Evolutionary conservation across 2,329 filamentous ascomycete species (phyloP).

Genomic region (Lachnellula arida): DNA sequence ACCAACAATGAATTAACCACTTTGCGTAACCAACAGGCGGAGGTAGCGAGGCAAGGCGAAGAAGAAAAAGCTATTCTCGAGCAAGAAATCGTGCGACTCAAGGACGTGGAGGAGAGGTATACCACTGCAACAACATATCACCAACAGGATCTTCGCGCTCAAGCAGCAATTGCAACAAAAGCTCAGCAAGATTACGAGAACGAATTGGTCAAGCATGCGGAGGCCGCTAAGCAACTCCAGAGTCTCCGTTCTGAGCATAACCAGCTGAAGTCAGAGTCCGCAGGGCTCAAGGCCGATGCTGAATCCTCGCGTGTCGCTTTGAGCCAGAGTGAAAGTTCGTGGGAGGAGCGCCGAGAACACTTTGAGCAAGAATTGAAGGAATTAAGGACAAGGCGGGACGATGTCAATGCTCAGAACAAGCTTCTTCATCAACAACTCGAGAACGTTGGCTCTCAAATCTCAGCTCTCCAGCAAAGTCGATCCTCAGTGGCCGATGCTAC

Average conservation of each 20-base stretch:
- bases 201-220: conserved; percentile 90
- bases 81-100: conserved; percentile 73
- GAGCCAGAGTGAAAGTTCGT: conserved; percentile 77
- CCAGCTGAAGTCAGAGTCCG: conserved; percentile 72
- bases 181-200: conserved; percentile 94
- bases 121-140: conserved; percentile 76
- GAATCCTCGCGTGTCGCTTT: conserved; percentile 80
- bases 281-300: conserved; percentile 71
- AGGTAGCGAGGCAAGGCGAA: conserved; percentile 64
- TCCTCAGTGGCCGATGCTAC: conserved; percentile 49
- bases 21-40: conserved; percentile 74
- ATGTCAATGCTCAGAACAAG: conserved; percentile 84
- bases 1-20: conserved; percentile 79
- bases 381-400: conserved; percentile 72
- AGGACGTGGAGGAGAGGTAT: conserved; percentile 78
- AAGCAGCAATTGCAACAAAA: conserved; percentile 88
- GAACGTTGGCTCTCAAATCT: conserved; percentile 72
- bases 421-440: conserved; percentile 87
- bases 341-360: conserved; percentile 74
- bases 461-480: conserved; percentile 72
- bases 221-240: conserved; percentile 84
- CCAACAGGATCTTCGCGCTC: conserved; percentile 85
- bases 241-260: conserved; percentile 75
- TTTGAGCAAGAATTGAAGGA: conserved; percentile 83
- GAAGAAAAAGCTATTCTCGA: conserved; percentile 80